Evolutionary conservation across 805 yeast species (phyloP).

Genomic region (Saccharomycopsis oosterbeekiorum): DNA sequence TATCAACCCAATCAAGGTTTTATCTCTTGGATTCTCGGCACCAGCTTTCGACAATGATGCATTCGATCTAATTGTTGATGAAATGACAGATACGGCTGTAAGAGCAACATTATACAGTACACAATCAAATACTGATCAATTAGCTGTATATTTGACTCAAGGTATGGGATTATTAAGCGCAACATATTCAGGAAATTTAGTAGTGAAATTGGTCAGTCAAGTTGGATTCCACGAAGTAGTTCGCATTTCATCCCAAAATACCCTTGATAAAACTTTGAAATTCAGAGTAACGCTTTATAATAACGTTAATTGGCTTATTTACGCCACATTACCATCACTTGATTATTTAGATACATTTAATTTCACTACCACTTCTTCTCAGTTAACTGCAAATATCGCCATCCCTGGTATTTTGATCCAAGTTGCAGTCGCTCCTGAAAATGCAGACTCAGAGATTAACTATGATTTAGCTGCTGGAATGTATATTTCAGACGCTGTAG

Average conservation of each 20-base stretch:
- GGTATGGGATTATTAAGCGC: conserved; percentile 53
- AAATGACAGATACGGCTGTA: conserved; percentile 43
- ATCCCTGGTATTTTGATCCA: conserved; percentile 38
- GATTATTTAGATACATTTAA: conserved; percentile 21
- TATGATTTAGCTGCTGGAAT: conserved; percentile 67
- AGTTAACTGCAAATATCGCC: conserved; percentile 26
- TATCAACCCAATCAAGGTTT: conserved; percentile 4
- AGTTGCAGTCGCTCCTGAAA: conserved; percentile 31
- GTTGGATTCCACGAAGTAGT: conserved; percentile 45
- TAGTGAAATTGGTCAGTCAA: conserved; percentile 2
- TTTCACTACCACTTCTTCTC: conserved; percentile 27
- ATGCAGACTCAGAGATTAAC: background rate
- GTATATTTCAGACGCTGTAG: conserved; percentile 41
- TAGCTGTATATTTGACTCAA: conserved; percentile 44
- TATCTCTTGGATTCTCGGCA: conserved; percentile 26
- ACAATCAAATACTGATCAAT: conserved; percentile 19
- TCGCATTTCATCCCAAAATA: conserved; percentile 29
- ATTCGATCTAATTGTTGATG: conserved; percentile 29
- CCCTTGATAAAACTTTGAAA: conserved; percentile 33
- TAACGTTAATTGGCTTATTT: conserved; percentile 41
- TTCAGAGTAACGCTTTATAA: conserved; percentile 32
- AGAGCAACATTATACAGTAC: conserved; percentile 26
- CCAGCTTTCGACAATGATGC: conserved; percentile 29
- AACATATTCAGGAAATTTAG: conserved; percentile 37
- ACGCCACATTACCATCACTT: conserved; percentile 32